Conservation (phyloP, 768 basidiomycete species). For the Paxillus ammoniavirescens region DNA sequence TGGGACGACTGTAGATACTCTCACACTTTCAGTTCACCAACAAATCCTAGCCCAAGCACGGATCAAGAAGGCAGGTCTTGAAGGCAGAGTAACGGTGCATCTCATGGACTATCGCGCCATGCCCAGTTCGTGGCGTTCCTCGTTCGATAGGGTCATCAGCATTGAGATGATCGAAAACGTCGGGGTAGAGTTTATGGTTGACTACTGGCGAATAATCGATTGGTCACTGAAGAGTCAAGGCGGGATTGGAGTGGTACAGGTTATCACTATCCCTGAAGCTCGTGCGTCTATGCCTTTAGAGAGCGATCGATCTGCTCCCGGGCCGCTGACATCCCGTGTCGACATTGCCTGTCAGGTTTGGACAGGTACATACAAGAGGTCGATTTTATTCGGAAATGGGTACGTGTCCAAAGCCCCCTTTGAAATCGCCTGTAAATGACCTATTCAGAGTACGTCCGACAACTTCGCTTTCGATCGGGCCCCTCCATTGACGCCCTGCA, state of each 20-base stretch:
- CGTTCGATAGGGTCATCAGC: constrained; percentile 69
- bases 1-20: constrained; percentile 61
- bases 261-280: constrained; percentile 73
- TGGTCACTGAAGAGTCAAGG: constrained; percentile 59
- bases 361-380: constrained; percentile 55
- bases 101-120: constrained; percentile 74
- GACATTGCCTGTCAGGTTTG: constrained; percentile 38
- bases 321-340: no score
- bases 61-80: constrained; percentile 49
- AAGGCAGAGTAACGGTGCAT: constrained; percentile 58
- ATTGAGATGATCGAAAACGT: constrained; percentile 81
- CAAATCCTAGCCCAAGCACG: constrained; percentile 55
- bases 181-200: constrained; percentile 60
- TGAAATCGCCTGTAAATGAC: neutral
- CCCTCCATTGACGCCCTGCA: constrained; percentile 14
- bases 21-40: constrained; percentile 71
- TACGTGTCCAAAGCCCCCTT: constrained; percentile 27
- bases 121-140: constrained; percentile 59
- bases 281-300: constrained; percentile 37
- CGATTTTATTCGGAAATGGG: constrained; percentile 82
- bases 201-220: constrained; percentile 64
- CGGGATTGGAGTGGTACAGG: constrained; percentile 70
- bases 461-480: neutral
- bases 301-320: no score
- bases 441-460: constrained; percentile 5